Conservation (phyloP, 441 rosid genomes). For the Gossypium laxum region DNA sequence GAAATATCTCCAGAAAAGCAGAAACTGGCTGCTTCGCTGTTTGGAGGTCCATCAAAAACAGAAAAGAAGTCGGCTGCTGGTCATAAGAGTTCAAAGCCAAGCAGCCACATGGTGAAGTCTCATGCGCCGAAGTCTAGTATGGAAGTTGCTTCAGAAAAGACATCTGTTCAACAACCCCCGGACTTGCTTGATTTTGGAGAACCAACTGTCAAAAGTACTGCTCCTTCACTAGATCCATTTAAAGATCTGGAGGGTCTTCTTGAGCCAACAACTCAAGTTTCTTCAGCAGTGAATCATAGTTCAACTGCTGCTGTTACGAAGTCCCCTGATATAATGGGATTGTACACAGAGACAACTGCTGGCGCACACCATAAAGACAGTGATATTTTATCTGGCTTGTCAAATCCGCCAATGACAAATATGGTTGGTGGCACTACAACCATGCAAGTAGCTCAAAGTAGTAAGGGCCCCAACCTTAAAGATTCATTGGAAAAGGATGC, state of each 20-base stretch:
- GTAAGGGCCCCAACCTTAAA: conserved; percentile 66
- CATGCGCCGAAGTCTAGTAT: conserved; percentile 20
- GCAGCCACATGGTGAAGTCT: conserved; percentile 30
- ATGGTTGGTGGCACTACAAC: conserved; percentile 21
- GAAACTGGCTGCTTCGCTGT: conserved; percentile 92
- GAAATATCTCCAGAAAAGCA: conserved; percentile 77
- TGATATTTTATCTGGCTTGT: conserved; percentile 37
- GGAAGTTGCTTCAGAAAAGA: conserved; percentile 25
- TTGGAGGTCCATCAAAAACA: conserved; percentile 64
- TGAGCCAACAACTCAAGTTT: conserved; percentile 37
- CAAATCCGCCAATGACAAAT: conserved; percentile 19
- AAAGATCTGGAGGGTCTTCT: conserved; percentile 75
- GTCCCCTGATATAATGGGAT: conserved; percentile 41
- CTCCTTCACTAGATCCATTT: conserved; percentile 58
- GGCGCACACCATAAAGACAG: conserved; percentile 22
- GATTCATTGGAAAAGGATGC: conserved; percentile 81
- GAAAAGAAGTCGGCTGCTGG: conserved; percentile 53
- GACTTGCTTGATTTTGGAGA: conserved; percentile 89
- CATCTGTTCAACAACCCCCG: conserved; percentile 54
- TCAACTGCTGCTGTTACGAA: conserved; percentile 18
- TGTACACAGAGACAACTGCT: conserved; percentile 39
- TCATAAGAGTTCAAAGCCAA: conserved; percentile 41
- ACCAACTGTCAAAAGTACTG: conserved; percentile 28
- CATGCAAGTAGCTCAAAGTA: conserved; percentile 18
- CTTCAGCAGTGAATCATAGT: conserved; percentile 21